Conservation (phyloP, 371 early-diverging fungal species). For the Fennellomyces sp. region DNA sequence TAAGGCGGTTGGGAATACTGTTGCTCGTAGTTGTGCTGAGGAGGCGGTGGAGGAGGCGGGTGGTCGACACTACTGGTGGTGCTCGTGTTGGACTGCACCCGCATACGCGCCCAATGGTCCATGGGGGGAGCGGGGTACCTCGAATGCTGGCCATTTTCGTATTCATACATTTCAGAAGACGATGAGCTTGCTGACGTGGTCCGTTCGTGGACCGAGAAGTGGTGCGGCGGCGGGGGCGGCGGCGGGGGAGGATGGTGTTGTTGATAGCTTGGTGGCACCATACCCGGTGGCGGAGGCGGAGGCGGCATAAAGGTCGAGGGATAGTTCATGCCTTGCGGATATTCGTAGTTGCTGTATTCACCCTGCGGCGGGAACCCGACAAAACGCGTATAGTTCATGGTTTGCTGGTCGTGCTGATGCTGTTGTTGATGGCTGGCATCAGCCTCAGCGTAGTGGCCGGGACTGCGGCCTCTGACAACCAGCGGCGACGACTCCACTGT, state of each 20-base stretch:
- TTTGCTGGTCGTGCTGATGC: not conserved
- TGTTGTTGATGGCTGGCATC: slow-evolving; percentile 2
- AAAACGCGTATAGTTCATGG: not conserved
- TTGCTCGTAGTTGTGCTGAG: not conserved
- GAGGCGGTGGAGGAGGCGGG: not conserved
- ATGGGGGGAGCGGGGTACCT: not conserved
- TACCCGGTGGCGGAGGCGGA: not conserved
- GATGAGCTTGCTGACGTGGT: not conserved
- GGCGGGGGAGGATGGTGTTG: not conserved
- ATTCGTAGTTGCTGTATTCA: not conserved
- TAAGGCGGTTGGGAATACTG: not conserved
- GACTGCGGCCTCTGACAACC: slow-evolving; percentile 90
- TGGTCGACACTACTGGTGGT: slow-evolving; percentile 2
- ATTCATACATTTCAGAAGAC: not conserved
- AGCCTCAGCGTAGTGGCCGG: slow-evolving; percentile 83
- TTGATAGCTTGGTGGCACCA: not conserved
- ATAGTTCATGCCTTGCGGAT: too few species aligned
- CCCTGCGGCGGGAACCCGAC: not conserved
- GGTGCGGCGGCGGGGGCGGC: too few species aligned
- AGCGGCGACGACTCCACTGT: slow-evolving; percentile 70
- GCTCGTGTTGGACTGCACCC: not conserved
- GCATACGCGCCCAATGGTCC: slow-evolving; percentile 1
- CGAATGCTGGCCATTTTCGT: not conserved
- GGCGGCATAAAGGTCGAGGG: not conserved
- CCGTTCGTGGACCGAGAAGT: not conserved